Percentiles rank a stretch among this genome's conserved stretches.
phyloP scores from a whole-genome alignment of 1,284 basidiomycete genomes.

The Ceratobasidium sp. region DNA sequence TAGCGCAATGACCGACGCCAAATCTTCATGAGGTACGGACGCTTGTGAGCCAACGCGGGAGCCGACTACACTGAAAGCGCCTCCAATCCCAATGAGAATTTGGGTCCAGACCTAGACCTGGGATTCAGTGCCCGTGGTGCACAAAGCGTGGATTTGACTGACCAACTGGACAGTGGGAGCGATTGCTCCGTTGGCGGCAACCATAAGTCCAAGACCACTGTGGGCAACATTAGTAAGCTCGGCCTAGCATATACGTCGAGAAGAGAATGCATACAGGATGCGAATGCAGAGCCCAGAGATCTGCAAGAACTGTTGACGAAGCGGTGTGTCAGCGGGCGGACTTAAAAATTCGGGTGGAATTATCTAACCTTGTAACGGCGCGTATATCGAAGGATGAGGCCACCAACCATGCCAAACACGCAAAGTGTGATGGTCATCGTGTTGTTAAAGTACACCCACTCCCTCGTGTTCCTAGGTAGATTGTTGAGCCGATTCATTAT shows the following conservation, averaged over 20 bases:
- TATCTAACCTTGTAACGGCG: constrained; percentile 53
- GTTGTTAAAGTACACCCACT: constrained; percentile 45
- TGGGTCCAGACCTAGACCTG: constrained; percentile 50
- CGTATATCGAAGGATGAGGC: constrained; percentile 52
- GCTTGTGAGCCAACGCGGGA: constrained; percentile 82
- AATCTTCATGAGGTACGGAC: constrained; percentile 74
- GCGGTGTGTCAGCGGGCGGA: neutral
- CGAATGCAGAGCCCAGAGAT: constrained; percentile 37
- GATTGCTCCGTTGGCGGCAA: constrained; percentile 35
- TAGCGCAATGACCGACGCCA: constrained; percentile 82
- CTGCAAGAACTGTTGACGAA: constrained; percentile 10
- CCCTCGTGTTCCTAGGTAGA: constrained; percentile 39
- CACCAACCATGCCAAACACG: constrained; percentile 52
- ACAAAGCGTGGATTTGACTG: constrained; percentile 53
- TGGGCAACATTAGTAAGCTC: neutral
- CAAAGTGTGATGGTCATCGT: constrained; percentile 48
- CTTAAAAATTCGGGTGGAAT: neutral
- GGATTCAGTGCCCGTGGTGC: neutral
- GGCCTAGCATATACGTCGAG: neutral
- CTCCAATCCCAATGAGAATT: constrained; percentile 78
- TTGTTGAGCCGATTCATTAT: neutral
- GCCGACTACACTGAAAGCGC: constrained; percentile 75
- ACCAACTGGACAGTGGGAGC: constrained; percentile 38
- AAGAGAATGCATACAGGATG: constrained; percentile 34
- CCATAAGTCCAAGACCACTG: constrained; percentile 37